Percentiles rank a stretch among this genome's conserved stretches.
Evolutionary conservation across 176 grass and related monocot species (phyloP).

Genomic region (Leersia perrieri): DNA sequence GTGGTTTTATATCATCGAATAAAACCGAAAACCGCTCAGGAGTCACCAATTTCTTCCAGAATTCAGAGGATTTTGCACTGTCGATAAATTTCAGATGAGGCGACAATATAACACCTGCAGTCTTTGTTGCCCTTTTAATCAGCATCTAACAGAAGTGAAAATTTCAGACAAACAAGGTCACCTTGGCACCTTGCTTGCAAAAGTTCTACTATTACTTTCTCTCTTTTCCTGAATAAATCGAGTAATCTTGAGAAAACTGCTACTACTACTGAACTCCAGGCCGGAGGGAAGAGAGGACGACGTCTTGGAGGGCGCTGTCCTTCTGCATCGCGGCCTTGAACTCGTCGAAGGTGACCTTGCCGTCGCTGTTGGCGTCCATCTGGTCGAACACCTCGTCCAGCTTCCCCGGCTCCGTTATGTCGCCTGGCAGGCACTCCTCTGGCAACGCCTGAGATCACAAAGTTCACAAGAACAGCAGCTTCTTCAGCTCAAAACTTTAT

Average conservation of each 20-base stretch:
- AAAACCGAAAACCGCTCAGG: too few species aligned
- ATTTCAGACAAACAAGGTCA: background rate
- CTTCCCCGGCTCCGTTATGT: slow-evolving; percentile 73
- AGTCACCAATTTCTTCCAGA: background rate
- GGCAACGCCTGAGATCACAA: slow-evolving; percentile 47
- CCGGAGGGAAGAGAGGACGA: slow-evolving; percentile 58
- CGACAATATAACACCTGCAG: background rate
- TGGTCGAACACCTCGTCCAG: slow-evolving; percentile 74
- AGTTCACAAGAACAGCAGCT: background rate
- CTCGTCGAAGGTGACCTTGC: slow-evolving; percentile 67
- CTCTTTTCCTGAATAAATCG: background rate
- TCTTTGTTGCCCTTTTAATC: background rate
- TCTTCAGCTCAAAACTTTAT: background rate
- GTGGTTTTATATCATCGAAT: too few species aligned
- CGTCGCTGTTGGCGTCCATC: slow-evolving; percentile 62
- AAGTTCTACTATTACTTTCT: background rate
- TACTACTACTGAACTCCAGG: background rate
- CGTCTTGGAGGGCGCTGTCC: slow-evolving; percentile 70
- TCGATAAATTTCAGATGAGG: too few species aligned
- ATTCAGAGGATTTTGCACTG: too few species aligned
- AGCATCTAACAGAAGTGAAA: background rate
- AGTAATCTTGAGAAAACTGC: background rate
- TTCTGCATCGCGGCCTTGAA: slow-evolving; percentile 76
- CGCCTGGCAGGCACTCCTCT: slow-evolving; percentile 57
- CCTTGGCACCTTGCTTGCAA: too few species aligned